Evolutionary conservation across 305 asterid genomes (phyloP).

Genomic region (Fraxinus xanthoxyloides): DNA sequence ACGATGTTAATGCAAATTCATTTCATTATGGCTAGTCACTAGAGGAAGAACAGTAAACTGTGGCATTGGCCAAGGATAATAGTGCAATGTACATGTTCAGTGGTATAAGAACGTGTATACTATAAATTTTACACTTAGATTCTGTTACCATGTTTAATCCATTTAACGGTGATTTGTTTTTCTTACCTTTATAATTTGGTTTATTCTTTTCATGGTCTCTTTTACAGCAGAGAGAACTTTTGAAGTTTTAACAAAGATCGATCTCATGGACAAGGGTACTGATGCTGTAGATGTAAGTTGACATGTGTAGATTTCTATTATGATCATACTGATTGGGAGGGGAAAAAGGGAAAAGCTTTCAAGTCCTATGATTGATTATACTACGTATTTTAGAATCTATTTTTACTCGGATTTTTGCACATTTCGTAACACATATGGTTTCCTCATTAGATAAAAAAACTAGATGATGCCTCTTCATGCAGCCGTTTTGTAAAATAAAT

Average conservation of each 20-base stretch:
- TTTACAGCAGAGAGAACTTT: slow-evolving; percentile 80
- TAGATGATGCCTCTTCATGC: not conserved
- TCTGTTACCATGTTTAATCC: not conserved
- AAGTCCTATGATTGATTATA: not conserved
- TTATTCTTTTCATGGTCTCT: slow-evolving; percentile 12
- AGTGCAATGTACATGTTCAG: not conserved
- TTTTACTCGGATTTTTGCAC: not conserved
- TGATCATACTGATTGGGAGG: not conserved
- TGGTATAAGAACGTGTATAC: not conserved
- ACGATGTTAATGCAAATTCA: not conserved
- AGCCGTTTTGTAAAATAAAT: not conserved
- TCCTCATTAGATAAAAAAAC: not conserved
- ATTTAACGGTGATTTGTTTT: not conserved
- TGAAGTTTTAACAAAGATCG: slow-evolving; percentile 80
- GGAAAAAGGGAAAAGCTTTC: slow-evolving; percentile 6
- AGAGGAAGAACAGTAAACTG: not conserved
- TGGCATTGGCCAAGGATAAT: not conserved
- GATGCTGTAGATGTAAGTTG: slow-evolving; percentile 76
- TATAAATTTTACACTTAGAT: not conserved
- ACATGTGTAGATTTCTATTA: slow-evolving; percentile 11
- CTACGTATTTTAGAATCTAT: not conserved
- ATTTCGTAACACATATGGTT: not conserved
- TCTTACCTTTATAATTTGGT: not conserved
- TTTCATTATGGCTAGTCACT: not conserved
- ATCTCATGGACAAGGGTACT: slow-evolving; percentile 91